Evolutionary conservation across 2,329 filamentous ascomycete species (phyloP).

Genomic region (Diaporthe ilicicola): DNA sequence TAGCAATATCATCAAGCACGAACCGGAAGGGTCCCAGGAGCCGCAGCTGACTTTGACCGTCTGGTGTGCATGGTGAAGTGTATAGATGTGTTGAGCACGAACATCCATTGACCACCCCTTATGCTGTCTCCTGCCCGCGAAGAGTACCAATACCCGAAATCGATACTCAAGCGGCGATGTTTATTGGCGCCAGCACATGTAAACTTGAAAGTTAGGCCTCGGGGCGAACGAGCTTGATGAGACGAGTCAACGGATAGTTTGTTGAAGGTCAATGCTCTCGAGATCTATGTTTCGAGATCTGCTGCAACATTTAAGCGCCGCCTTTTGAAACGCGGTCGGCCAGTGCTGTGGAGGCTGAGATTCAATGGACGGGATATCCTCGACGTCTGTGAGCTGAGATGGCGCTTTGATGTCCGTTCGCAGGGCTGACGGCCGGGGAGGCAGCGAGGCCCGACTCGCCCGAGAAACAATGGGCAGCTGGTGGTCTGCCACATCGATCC

Average conservation of each 20-base stretch:
- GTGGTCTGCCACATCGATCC: slow-evolving; percentile 23
- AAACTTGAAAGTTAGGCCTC: background rate
- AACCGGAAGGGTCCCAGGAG: background rate
- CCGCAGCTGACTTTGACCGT: background rate
- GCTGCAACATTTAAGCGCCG: slow-evolving; percentile 13
- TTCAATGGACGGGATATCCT: slow-evolving; percentile 5
- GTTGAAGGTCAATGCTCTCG: slow-evolving; percentile 2
- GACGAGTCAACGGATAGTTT: slow-evolving; percentile 14
- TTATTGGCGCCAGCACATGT: background rate
- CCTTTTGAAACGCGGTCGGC: slow-evolving; percentile 23
- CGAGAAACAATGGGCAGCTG: slow-evolving; percentile 24
- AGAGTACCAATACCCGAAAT: background rate
- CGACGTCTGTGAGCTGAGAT: slow-evolving; percentile 29
- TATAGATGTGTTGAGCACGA: background rate
- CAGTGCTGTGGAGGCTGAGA: slow-evolving; percentile 19
- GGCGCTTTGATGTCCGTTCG: slow-evolving; percentile 27
- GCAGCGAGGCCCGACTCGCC: slow-evolving; percentile 8
- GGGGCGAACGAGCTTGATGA: background rate
- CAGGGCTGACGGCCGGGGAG: slow-evolving; percentile 25
- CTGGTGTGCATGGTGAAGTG: background rate
- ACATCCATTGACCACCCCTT: background rate
- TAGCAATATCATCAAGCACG: background rate
- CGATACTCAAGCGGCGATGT: background rate
- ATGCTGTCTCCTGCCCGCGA: background rate
- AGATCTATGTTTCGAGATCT: slow-evolving; percentile 21